phyloP scores from a whole-genome alignment of 1,139 yeast genomes.

The Candida tunisiensis region DNA sequence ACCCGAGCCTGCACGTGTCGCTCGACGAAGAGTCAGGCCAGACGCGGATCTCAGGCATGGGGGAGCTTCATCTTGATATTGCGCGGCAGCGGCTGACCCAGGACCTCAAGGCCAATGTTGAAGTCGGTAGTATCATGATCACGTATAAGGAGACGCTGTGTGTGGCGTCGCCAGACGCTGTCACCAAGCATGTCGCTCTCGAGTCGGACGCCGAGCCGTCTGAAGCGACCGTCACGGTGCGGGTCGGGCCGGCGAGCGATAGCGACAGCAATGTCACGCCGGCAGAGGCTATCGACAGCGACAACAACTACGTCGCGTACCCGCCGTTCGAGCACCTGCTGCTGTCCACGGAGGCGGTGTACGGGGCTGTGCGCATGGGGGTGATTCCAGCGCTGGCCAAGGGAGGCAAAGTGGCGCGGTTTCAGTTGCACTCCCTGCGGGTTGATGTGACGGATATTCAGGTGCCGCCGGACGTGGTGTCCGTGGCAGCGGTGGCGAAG shows the following conservation, averaged over 20 bases:
- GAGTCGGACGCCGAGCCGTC: constrained; percentile 4
- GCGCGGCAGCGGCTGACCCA: constrained; percentile 59
- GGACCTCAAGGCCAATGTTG: constrained; percentile 70
- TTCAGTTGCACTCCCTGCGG: constrained; percentile 48
- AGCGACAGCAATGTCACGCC: constrained; percentile 21
- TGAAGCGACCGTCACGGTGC: constrained; percentile 20
- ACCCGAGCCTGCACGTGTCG: constrained; percentile 51
- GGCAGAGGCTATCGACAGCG: constrained; percentile 13
- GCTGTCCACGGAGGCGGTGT: constrained; percentile 8
- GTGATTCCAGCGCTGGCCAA: constrained; percentile 53
- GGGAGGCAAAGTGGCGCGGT: constrained; percentile 52
- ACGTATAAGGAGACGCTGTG: constrained; percentile 67
- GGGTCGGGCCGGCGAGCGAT: constrained; percentile 38
- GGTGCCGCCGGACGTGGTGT: constrained; percentile 36
- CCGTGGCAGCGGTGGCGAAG: constrained; percentile 24
- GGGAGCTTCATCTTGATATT: constrained; percentile 84
- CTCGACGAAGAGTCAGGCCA: constrained; percentile 83
- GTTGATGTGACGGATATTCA: constrained; percentile 34
- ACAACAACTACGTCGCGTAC: constrained; percentile 24
- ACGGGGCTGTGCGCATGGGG: constrained; percentile 20
- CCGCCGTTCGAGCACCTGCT: constrained; percentile 6
- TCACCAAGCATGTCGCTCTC: too few relatives aligned
- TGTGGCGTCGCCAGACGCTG: too few relatives aligned
- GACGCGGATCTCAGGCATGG: constrained; percentile 85
- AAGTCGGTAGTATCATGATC: constrained; percentile 69